Conservation (phyloP, 805 yeast genomes). For the Monosporozyma solicola region DNA sequence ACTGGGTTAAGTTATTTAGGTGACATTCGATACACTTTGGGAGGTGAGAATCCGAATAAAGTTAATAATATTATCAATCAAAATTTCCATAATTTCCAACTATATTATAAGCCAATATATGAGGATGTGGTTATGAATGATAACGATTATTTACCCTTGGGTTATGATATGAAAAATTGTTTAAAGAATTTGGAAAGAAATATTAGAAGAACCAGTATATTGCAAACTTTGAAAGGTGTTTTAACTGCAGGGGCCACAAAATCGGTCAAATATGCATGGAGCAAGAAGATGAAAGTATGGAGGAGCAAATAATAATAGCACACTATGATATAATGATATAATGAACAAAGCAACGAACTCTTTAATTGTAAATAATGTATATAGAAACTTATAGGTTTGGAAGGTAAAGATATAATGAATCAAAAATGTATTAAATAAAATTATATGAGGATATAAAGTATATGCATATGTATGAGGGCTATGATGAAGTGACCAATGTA, state of each 20-base stretch:
- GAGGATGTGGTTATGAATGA: slow-evolving; percentile 31
- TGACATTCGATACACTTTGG: slow-evolving; percentile 74
- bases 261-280: slow-evolving; percentile 65
- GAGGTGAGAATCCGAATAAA: slow-evolving; percentile 90
- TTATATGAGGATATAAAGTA: neutral
- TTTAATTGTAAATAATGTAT: neutral
- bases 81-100: slow-evolving; percentile 60
- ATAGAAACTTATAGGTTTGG: no score
- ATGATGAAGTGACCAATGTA: neutral
- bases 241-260: slow-evolving; percentile 77
- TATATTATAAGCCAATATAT: slow-evolving; percentile 60
- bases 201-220: slow-evolving; percentile 58
- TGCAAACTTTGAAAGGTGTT: slow-evolving; percentile 76
- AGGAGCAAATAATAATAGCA: slow-evolving; percentile 2
- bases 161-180: slow-evolving; percentile 32
- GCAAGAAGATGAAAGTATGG: slow-evolving; percentile 44
- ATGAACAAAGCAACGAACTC: neutral
- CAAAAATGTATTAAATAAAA: neutral
- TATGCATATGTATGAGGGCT: neutral
- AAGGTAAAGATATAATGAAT: neutral
- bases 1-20: slow-evolving; percentile 82
- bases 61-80: slow-evolving; percentile 75
- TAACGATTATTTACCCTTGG: slow-evolving; percentile 31
- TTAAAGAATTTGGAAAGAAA: slow-evolving; percentile 38
- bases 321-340: neutral